phyloP scores from a whole-genome alignment of 331 rosid species.

The Telfairia occidentalis region DNA sequence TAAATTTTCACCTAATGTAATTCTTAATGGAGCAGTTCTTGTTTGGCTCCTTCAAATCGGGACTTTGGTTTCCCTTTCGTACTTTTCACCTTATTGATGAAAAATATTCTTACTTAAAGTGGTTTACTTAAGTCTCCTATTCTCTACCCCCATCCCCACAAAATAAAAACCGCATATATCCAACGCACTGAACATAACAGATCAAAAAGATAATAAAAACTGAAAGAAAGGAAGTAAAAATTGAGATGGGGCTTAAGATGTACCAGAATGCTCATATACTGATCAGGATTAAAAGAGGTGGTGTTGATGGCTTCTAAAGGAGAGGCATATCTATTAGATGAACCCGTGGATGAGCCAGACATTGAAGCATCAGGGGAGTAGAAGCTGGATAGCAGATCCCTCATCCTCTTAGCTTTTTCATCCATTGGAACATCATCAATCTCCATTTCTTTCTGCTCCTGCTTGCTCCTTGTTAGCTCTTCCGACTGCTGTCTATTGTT shows the following conservation, averaged over 20 bases:
- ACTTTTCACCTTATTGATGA: neutral
- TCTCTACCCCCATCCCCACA: neutral
- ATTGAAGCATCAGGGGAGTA: slow-evolving; percentile 74
- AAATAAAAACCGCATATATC: neutral
- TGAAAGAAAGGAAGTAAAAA: neutral
- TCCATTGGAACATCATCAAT: slow-evolving; percentile 48
- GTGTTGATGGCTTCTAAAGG: slow-evolving; percentile 76
- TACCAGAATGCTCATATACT: slow-evolving; percentile 81
- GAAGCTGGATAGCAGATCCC: slow-evolving; percentile 93
- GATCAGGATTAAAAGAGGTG: slow-evolving; percentile 65
- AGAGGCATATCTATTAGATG: slow-evolving; percentile 28
- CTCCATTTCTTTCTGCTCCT: slow-evolving; percentile 34
- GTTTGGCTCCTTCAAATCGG: neutral
- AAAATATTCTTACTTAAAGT: neutral
- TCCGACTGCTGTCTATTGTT: neutral
- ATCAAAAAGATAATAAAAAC: neutral
- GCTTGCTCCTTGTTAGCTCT: slow-evolving; percentile 9
- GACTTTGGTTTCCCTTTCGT: neutral
- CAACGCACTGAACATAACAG: neutral
- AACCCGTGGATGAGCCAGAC: slow-evolving; percentile 23
- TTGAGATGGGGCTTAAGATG: neutral
- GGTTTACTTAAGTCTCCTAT: neutral
- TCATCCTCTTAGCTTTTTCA: slow-evolving; percentile 86
- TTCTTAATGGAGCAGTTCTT: neutral
- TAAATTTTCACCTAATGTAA: neutral